phyloP scores from a whole-genome alignment of 208 protist species.

The Plasmodiophora brassicae region DNA sequence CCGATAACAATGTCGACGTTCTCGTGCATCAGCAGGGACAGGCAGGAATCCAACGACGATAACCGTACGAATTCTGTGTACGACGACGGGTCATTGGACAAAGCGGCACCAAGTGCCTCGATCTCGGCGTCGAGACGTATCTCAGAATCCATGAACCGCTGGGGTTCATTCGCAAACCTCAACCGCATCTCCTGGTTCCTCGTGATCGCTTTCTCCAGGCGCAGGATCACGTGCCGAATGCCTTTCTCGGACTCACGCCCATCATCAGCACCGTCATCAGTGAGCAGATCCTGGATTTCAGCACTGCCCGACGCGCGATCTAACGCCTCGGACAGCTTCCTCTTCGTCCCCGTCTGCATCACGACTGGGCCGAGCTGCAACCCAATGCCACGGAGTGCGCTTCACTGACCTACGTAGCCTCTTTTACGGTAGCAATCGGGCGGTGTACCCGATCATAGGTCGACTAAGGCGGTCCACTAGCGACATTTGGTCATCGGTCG shows the following conservation, averaged over 20 bases:
- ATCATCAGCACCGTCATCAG: background rate
- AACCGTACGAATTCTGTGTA: background rate
- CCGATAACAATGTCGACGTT: background rate
- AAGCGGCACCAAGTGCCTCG: background rate
- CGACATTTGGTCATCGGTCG: no score
- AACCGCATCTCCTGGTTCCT: background rate
- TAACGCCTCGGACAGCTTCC: background rate
- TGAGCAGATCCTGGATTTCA: background rate
- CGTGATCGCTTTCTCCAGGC: background rate
- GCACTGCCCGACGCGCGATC: background rate
- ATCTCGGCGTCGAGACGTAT: background rate
- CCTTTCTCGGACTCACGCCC: background rate
- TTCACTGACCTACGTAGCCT: no score
- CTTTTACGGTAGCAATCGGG: no score
- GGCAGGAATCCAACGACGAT: background rate
- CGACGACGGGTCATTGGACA: background rate
- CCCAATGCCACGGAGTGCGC: no score
- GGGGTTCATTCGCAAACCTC: background rate
- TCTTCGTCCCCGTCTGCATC: no score
- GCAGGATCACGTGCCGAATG: background rate
- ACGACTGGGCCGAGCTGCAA: no score
- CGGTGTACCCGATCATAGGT: no score
- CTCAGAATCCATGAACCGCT: conserved; percentile 21
- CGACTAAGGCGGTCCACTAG: no score
- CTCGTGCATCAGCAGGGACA: background rate